These are phyloP conservation scores for Tulasnella sp. DNA, from an alignment of 768 basidiomycete genomes.

Conservation along the genomic window DNA sequence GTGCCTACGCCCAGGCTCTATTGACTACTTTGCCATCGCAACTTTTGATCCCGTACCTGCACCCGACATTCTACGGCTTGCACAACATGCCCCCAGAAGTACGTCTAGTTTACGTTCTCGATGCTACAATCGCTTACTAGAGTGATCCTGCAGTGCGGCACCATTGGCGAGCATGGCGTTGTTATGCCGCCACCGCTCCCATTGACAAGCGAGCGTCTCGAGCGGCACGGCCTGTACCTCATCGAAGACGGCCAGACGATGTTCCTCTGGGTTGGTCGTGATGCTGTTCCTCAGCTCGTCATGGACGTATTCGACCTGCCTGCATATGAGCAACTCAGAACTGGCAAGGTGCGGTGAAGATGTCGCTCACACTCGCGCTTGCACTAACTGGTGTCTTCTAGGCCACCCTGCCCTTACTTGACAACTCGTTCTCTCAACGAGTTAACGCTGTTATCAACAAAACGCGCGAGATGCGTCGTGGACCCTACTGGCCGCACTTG, in stretches of 20 bases:
- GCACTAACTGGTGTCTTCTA: constrained; percentile 34
- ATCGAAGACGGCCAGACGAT: constrained; percentile 98
- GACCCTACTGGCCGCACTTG: constrained; percentile 87
- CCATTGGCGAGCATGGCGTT: constrained; percentile 82
- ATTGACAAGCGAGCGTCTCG: constrained; percentile 89
- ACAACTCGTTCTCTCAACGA: constrained; percentile 91
- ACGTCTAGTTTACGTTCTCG: constrained; percentile 29
- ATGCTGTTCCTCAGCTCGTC: constrained; percentile 92
- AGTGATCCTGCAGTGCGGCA: constrained; percentile 63
- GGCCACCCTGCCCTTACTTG: constrained; percentile 84
- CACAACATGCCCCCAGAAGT: constrained; percentile 96
- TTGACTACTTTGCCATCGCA: constrained; percentile 89
- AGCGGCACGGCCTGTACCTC: constrained; percentile 90
- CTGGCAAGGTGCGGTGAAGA: constrained; percentile 69
- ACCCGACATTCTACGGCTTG: constrained; percentile 91
- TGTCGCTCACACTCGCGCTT: not conserved
- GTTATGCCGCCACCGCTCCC: constrained; percentile 85
- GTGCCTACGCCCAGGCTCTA: constrained; percentile 90
- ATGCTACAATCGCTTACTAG: constrained; percentile 14
- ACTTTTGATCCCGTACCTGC: constrained; percentile 85
- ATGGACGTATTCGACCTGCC: constrained; percentile 92
- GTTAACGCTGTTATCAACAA: constrained; percentile 92
- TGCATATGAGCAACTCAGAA: constrained; percentile 80
- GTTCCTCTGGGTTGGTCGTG: constrained; percentile 95
- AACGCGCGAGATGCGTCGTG: constrained; percentile 87